Conservation (phyloP, 129 eudicot species). For the Ambrosia artemisiifolia region DNA sequence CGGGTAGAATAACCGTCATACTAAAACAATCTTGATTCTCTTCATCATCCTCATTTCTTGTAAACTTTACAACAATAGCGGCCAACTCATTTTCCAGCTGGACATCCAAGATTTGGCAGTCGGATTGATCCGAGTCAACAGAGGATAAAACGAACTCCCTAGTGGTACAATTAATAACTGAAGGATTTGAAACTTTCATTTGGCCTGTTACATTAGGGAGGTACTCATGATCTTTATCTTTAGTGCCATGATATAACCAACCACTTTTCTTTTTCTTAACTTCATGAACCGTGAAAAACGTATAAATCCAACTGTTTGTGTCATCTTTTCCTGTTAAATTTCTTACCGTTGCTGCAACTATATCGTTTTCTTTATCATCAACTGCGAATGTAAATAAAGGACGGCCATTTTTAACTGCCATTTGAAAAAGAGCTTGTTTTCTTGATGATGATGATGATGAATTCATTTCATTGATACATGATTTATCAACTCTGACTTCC, state of each 20-base stretch:
- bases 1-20: conserved; percentile 66
- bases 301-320: conserved; percentile 55
- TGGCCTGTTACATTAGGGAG: conserved; percentile 68
- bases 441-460: conserved; percentile 35
- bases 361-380: conserved; percentile 54
- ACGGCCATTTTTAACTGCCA: conserved; percentile 70
- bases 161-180: conserved; percentile 1
- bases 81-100: conserved; percentile 61
- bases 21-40: conserved; percentile 31
- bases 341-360: conserved; percentile 69
- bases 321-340: conserved; percentile 39
- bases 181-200: conserved; percentile 64
- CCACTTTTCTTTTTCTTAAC: conserved; percentile 56
- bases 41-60: conserved; percentile 17
- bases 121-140: conserved; percentile 28
- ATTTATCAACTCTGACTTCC: conserved; percentile 19
- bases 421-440: conserved; percentile 69
- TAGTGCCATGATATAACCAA: conserved; percentile 56
- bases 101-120: conserved; percentile 38
- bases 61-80: conserved; percentile 55
- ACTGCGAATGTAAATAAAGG: conserved; percentile 83
- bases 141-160: conserved; percentile 70
- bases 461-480: conserved; percentile 25
- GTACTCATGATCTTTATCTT: conserved; percentile 42
- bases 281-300: conserved; percentile 66